phyloP scores from a whole-genome alignment of 2,329 filamentous ascomycete species.

The Tolypocladium guangdongense region DNA sequence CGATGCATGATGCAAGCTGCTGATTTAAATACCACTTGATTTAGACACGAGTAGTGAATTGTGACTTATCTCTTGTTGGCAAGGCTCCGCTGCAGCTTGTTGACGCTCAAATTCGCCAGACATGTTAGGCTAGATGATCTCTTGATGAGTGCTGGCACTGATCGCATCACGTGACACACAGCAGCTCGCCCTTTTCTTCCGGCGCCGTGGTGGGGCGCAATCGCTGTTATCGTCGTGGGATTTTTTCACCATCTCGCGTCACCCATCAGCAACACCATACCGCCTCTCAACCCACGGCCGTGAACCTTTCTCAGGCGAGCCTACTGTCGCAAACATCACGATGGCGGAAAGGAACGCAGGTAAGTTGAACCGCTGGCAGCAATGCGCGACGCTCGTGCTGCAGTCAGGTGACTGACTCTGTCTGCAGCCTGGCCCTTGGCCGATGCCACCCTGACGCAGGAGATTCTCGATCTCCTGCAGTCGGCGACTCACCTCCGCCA shows the following conservation, averaged over 20 bases:
- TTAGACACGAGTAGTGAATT: background rate
- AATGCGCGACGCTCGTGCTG: background rate
- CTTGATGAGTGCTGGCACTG: no score
- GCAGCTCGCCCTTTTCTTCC: background rate
- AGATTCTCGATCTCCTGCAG: slow-evolving; percentile 75
- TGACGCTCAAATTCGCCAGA: no score
- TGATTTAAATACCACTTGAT: background rate
- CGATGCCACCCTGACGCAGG: slow-evolving; percentile 63
- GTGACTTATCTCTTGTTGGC: no score
- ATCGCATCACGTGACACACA: background rate
- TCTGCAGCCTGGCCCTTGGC: slow-evolving; percentile 56
- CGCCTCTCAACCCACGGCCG: slow-evolving; percentile 28
- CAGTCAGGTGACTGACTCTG: background rate
- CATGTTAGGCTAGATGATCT: no score
- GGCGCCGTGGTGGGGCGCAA: background rate
- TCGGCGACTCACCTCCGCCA: slow-evolving; percentile 56
- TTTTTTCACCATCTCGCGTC: slow-evolving; percentile 1
- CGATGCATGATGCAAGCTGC: background rate
- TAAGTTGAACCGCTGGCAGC: slow-evolving; percentile 2
- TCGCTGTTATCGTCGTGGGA: background rate
- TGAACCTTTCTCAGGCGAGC: slow-evolving; percentile 39
- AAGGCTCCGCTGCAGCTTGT: no score
- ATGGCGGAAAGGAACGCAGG: slow-evolving; percentile 17
- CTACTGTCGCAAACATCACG: slow-evolving; percentile 8
- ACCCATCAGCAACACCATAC: slow-evolving; percentile 3